phyloP scores from a whole-genome alignment of 805 yeast genomes.

The Teunomyces panamensis region DNA sequence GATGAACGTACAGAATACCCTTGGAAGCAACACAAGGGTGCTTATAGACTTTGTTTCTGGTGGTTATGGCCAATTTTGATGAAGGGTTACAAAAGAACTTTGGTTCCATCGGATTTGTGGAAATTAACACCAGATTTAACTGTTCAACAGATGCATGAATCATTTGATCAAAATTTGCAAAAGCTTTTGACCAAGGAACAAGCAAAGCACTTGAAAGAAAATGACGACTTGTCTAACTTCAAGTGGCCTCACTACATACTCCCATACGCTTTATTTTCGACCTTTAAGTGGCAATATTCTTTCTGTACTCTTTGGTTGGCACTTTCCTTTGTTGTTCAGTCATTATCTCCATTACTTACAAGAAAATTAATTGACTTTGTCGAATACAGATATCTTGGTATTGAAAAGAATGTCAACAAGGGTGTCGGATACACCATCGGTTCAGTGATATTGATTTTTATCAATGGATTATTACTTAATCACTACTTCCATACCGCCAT shows the following conservation, averaged over 20 bases:
- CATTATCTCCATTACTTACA: constrained; percentile 65
- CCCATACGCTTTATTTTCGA: constrained; percentile 44
- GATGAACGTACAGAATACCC: constrained; percentile 54
- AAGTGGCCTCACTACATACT: constrained; percentile 41
- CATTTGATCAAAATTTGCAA: constrained; percentile 24
- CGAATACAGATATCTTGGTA: constrained; percentile 45
- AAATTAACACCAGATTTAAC: constrained; percentile 32
- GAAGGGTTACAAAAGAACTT: constrained; percentile 40
- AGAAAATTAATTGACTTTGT: constrained; percentile 64
- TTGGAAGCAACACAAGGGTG: constrained; percentile 34
- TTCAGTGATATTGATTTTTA: constrained; percentile 50
- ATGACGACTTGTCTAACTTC: constrained; percentile 19
- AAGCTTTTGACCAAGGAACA: constrained; percentile 17
- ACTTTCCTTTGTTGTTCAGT: constrained; percentile 45
- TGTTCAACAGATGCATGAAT: constrained; percentile 33
- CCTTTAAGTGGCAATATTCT: constrained; percentile 47
- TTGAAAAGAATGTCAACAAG: constrained; percentile 41
- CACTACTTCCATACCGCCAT: constrained; percentile 43
- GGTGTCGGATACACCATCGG: constrained; percentile 83
- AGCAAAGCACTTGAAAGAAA: constrained; percentile 16
- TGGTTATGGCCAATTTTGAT: constrained; percentile 40
- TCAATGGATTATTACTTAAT: constrained; percentile 39
- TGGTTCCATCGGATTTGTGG: constrained; percentile 38
- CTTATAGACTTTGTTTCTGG: constrained; percentile 39
- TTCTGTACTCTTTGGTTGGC: constrained; percentile 41